These are phyloP conservation scores for Biscutella laevigata DNA, from an alignment of 441 rosid species.

Conservation along the genomic window DNA sequence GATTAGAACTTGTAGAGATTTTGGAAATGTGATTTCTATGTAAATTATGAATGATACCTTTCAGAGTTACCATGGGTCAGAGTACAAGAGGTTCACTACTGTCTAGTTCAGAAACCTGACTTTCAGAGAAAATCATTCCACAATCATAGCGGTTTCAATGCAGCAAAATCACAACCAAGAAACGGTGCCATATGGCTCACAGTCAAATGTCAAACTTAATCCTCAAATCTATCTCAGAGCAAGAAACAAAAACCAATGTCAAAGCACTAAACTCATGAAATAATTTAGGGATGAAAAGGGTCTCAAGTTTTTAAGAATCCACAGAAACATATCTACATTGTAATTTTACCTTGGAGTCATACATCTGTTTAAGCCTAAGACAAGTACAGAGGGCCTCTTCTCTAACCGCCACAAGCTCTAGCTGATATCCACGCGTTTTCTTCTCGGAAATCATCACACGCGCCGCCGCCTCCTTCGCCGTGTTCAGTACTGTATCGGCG, in stretches of 20 bases:
- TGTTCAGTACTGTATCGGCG: conserved; percentile 80
- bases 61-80: background rate
- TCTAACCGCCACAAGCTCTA: conserved; percentile 60
- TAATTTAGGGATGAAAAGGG: background rate
- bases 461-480: conserved; percentile 90
- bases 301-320: background rate
- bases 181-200: background rate
- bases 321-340: background rate
- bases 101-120: background rate
- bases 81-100: background rate
- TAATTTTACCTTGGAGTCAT: conserved; percentile 62
- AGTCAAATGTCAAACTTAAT: conserved; percentile 1
- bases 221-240: background rate
- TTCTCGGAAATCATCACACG: conserved; percentile 78
- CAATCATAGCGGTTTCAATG: background rate
- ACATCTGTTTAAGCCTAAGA: conserved; percentile 68
- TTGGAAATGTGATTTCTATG: background rate
- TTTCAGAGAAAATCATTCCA: background rate
- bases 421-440: conserved; percentile 61
- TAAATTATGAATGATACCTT: background rate
- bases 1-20: background rate
- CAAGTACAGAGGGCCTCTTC: conserved; percentile 68
- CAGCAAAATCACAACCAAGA: background rate
- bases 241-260: background rate
- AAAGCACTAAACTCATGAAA: background rate